Conservation (phyloP, 257 asterid genomes). For the Salvia splendens region DNA sequence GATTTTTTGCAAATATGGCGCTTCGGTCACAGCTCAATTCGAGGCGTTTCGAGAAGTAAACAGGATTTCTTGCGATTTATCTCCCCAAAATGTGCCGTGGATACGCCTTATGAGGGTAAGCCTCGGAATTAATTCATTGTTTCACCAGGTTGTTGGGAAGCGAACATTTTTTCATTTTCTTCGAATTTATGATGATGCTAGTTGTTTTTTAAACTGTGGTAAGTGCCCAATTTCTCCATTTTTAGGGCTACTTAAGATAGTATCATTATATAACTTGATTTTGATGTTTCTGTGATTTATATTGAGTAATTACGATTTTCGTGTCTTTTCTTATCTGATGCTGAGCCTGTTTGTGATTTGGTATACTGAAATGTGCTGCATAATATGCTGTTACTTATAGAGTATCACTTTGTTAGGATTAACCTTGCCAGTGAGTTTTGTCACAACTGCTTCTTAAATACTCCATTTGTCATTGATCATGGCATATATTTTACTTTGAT, state of each 20-base stretch:
- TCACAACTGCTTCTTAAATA: constrained; percentile 14
- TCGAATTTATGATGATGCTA: not conserved
- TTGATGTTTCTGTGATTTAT: constrained; percentile 5
- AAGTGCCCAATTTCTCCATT: not conserved
- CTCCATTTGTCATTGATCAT: not conserved
- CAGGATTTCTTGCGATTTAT: constrained; percentile 31
- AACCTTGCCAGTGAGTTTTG: constrained; percentile 1
- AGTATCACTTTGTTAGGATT: not conserved
- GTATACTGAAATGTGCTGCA: too few species aligned
- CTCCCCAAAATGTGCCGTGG: constrained; percentile 58
- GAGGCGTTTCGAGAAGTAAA: constrained; percentile 35
- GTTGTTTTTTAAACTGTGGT: not conserved
- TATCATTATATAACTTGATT: too few species aligned
- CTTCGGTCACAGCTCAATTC: constrained; percentile 41
- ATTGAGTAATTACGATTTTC: not conserved
- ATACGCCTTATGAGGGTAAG: constrained; percentile 68
- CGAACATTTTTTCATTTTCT: not conserved
- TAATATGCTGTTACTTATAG: not conserved
- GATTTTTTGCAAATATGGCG: constrained; percentile 7
- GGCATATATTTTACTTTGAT: constrained; percentile 16
- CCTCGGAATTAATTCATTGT: not conserved
- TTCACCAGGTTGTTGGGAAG: not conserved
- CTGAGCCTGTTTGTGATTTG: too few species aligned
- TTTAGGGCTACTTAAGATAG: too few species aligned
- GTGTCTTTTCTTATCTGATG: not conserved